Evolutionary conservation across 2,329 filamentous ascomycete genomes (phyloP), one percentile per base, ranked within the genome.

Genomic region (Pseudonectria buxi): DNA sequence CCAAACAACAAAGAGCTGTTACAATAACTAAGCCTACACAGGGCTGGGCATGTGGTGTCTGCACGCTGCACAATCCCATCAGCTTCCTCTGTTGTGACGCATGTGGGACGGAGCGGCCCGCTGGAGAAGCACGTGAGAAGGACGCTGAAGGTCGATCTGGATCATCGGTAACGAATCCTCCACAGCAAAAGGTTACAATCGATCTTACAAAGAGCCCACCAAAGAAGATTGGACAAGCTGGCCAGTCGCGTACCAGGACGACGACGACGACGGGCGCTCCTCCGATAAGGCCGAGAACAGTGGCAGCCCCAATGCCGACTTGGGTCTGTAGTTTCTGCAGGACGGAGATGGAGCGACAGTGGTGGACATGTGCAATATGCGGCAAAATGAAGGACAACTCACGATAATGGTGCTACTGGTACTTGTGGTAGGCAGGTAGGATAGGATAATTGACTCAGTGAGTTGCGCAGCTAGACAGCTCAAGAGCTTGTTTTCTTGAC

Each of bases 341-440:
- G 7, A 70, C 63, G 3, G 52, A 58, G 16, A 72, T 76, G 61
- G 70, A 75, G 37, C 58, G 62, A 29, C 63, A 68, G 43, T 77
- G 72, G 71, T 77, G 74, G 73, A 72, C 67, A 15, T 78, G 75
- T 45, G 67, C 67, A 13, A 55, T 62, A 3, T 79, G 75, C 49
- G 72, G 72, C 3, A 65, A 58, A 43, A 67, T 78, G 57, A 77
- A 76, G 56, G 62, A 69, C 10, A 67, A 53, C 40, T 74, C 69
- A 33, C 50, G 45, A 46, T 59, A 48, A 49, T 25, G 15, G 10
- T 30, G 24, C 10, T 15, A 24, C 7, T 2, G 27, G 6, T 18
- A 16, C 31, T 6, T 12, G 18, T 27, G 14, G 33, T 39, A 31
- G 25, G 35, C 31, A 27, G 35, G 29, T 29, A 14, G n/a, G n/a